Evolutionary conservation across 768 basidiomycete species (phyloP), one percentile per base, ranked within the genome.

Genomic region (Leucocoprinus leucothites): DNA sequence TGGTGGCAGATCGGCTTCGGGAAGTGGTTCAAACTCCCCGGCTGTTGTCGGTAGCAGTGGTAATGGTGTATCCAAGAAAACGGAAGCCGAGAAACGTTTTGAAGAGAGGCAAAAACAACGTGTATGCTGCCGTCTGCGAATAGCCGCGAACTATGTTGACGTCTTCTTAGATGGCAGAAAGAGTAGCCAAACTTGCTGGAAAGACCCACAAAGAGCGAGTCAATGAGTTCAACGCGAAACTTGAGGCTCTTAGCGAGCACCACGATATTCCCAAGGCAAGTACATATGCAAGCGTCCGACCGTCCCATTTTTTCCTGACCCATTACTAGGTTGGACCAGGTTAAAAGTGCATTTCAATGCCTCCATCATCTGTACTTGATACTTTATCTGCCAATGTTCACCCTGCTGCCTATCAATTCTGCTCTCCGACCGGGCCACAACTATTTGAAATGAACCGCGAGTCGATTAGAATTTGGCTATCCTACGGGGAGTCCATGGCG

Each of bases 121-220:
- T 68, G 93, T 95, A 67, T 60, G 85, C 71, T 35, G 52, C 24
- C 4, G 26, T 38, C 26, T 13, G 31, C 5, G 31, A 6, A 13
- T 34, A 13, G 13, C 31, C 5, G 31, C 31, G 13, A 5, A 6
- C 31, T 34, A 34, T 34, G 13, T 5, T 34, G n/a, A n/a, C n/a
- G n/a, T 34, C 6, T 34, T 34, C 13, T 34, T 13, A 94, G 92
- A 81, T 94, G 44, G 80, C 81, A 21, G 81, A 85, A 57, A 84
- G 82, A 61, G 89, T 95, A 16, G 79, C 82, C 16, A 90, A 83
- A 70, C 64, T 90, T 64, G 93, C 94, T 0, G 75, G 75, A 63
- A 91, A 89, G 74, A 92, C 90, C 5, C 94, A 97, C 72, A 97
- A 97, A 72, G 94, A 97, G 58, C 86, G 94, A 41, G 94, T 97